phyloP scores from a whole-genome alignment of 2,329 filamentous ascomycete genomes.

The Hirsutella minnesotensis region DNA sequence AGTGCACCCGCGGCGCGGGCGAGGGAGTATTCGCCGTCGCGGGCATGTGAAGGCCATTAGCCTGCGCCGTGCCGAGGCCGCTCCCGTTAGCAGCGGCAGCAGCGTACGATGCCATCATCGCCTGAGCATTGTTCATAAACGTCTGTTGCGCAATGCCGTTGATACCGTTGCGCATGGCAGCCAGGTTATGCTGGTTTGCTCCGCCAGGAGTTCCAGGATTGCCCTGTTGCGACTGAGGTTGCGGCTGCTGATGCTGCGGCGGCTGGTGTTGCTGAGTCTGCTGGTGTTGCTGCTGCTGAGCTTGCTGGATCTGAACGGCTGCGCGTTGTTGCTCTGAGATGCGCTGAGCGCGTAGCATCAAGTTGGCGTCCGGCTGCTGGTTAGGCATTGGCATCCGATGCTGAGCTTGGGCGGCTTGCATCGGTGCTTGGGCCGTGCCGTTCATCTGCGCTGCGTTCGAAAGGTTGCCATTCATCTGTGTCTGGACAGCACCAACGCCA shows the following conservation, averaged over 20 bases:
- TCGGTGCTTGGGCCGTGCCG: slow-evolving; percentile 56
- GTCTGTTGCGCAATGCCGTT: slow-evolving; percentile 38
- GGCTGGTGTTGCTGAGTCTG: slow-evolving; percentile 18
- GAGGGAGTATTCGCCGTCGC: slow-evolving; percentile 29
- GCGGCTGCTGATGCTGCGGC: slow-evolving; percentile 21
- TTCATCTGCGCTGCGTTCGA: slow-evolving; percentile 48
- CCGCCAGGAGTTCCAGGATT: slow-evolving; percentile 20
- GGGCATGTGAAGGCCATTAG: slow-evolving; percentile 34
- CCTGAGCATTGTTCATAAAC: slow-evolving; percentile 40
- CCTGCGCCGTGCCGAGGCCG: slow-evolving; percentile 31
- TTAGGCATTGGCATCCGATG: slow-evolving; percentile 44
- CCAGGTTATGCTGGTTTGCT: slow-evolving; percentile 28
- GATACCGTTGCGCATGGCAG: slow-evolving; percentile 29
- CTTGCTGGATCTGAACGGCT: slow-evolving; percentile 35
- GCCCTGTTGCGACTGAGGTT: slow-evolving; percentile 21
- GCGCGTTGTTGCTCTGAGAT: slow-evolving; percentile 54
- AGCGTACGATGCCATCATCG: slow-evolving; percentile 39
- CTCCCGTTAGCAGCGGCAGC: slow-evolving; percentile 23
- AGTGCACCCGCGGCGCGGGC: slow-evolving; percentile 26
- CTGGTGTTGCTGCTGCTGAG: slow-evolving; percentile 17
- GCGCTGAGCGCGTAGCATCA: slow-evolving; percentile 52
- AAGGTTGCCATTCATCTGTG: slow-evolving; percentile 38
- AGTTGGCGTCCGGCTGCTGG: slow-evolving; percentile 34
- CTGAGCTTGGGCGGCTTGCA: slow-evolving; percentile 47
- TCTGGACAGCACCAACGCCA: slow-evolving; percentile 28